Conservation (phyloP, 139 green algal species). For the Haematococcus lacustris region DNA sequence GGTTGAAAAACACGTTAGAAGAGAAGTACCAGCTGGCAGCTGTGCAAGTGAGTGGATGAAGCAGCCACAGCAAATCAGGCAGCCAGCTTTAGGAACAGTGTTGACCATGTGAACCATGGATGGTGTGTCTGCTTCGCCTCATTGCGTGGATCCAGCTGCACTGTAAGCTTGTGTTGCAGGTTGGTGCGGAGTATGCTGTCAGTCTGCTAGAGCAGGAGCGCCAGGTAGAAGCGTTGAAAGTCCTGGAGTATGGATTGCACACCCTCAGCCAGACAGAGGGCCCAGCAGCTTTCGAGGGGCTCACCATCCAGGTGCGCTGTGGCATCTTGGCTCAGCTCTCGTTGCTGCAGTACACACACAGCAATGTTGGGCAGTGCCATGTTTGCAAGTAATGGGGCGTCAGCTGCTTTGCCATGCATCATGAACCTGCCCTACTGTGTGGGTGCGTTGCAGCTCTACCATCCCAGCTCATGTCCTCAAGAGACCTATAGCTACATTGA, state of each 20-base stretch:
- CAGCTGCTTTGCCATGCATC: background rate
- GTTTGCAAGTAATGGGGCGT: too few relatives aligned
- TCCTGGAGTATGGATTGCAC: slow-evolving; percentile 19
- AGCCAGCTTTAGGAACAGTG: background rate
- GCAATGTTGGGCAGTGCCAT: too few relatives aligned
- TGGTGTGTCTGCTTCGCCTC: background rate
- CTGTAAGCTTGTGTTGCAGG: slow-evolving; percentile 24
- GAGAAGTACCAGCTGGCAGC: slow-evolving; percentile 51
- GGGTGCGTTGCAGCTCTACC: slow-evolving; percentile 46
- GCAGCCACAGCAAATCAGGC: background rate
- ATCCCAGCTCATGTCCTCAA: slow-evolving; percentile 53
- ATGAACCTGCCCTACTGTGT: background rate
- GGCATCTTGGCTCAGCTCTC: background rate
- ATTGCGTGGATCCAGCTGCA: background rate
- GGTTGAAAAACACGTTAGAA: slow-evolving; percentile 48
- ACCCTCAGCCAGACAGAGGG: slow-evolving; percentile 11
- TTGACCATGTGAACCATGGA: background rate
- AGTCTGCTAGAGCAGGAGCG: slow-evolving; percentile 54
- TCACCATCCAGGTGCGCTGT: slow-evolving; percentile 36
- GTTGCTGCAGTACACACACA: background rate
- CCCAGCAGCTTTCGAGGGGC: slow-evolving; percentile 33
- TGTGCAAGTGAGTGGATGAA: slow-evolving; percentile 41
- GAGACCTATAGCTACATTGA: slow-evolving; percentile 44
- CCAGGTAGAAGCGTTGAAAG: slow-evolving; percentile 58
- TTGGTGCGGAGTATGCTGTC: slow-evolving; percentile 57